Evolutionary conservation across 2,329 filamentous ascomycete genomes (phyloP), one percentile per base, ranked within the genome.

Genomic region (Sporothrix schenckii): DNA sequence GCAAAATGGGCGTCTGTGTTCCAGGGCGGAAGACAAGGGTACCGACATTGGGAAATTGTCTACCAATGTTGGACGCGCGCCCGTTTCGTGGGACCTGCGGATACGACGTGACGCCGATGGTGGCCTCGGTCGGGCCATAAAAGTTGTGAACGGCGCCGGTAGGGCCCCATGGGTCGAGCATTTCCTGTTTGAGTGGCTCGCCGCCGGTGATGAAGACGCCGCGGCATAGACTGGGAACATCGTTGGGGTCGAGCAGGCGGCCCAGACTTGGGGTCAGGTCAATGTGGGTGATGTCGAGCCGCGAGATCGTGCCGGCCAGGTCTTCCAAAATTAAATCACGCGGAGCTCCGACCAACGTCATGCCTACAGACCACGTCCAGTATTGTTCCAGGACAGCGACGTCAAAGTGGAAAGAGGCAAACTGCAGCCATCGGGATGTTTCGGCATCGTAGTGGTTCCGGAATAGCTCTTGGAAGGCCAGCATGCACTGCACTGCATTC

Each of bases 151-250:
- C 93, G 56, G 93, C 92, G 1, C 85, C 85, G 70, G 89, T 86
- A 0, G 89, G 85, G 0, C 94, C 94, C 94, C 94, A 97, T 0
- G 84, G 86, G 75, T 97, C 91, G 1, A 97, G 83, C 63, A 97
- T 96, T 73, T 97, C 94, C 76, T 95, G 92, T 75, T 92, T 94
- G 21, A 97, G 82, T 67, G 92, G 89, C 78, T 97, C 94, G 2
- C 94, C 94, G 9, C 94, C 94, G 0, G 94, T 97, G 74, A 97
- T 97, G 77, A 97, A 97, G 0, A 97, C 91, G 2, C 94, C 93
- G 61, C 86, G 86, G 74, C 91, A 92, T 1, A 97, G 82, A 39
- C 86, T 90, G 1, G 94, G 93, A 0, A 94, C 92, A 56, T 96
- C 91, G 44, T 92, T 85, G 0, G 94, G 94, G 71, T 90, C 89